These are phyloP conservation scores for Benincasa hispida DNA, from an alignment of 306 rosid species.

Conservation along the genomic window DNA sequence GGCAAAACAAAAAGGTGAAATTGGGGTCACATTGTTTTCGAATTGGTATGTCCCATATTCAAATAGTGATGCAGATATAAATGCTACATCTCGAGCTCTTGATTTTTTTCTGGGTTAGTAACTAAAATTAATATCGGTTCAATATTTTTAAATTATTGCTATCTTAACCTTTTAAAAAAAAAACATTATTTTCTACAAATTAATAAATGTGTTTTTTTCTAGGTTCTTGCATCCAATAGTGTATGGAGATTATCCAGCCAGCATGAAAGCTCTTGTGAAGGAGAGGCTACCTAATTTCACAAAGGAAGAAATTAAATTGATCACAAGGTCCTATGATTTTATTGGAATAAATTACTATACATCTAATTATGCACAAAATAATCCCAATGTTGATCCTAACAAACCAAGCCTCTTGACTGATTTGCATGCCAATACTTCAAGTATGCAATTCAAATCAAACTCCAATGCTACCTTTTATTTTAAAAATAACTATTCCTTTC, in stretches of 20 bases:
- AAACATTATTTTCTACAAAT: no score
- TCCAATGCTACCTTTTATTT: no score
- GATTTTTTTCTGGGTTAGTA: not conserved
- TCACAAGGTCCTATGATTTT: conserved; percentile 17
- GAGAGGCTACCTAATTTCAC: conserved; percentile 19
- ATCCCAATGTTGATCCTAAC: not conserved
- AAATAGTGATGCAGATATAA: not conserved
- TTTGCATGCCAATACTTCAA: not conserved
- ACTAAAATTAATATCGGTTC: not conserved
- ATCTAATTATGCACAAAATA: conserved; percentile 1
- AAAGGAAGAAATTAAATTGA: not conserved
- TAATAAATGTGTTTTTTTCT: no score
- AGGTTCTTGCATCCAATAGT: conserved; percentile 12
- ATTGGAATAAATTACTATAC: conserved; percentile 12
- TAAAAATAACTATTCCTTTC: no score
- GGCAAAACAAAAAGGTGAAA: conserved; percentile 37
- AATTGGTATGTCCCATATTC: conserved; percentile 22
- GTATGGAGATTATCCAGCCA: conserved; percentile 21
- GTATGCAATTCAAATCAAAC: not conserved
- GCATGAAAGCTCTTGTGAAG: conserved; percentile 17
- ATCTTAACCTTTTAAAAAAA: no score
- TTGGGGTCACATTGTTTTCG: conserved; percentile 34
- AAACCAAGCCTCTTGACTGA: conserved; percentile 16
- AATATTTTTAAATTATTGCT: no score
- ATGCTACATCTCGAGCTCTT: not conserved